Base-by-base conservation (phyloP, 371 early-diverging fungal species). In the Mucor sp. region DNA sequence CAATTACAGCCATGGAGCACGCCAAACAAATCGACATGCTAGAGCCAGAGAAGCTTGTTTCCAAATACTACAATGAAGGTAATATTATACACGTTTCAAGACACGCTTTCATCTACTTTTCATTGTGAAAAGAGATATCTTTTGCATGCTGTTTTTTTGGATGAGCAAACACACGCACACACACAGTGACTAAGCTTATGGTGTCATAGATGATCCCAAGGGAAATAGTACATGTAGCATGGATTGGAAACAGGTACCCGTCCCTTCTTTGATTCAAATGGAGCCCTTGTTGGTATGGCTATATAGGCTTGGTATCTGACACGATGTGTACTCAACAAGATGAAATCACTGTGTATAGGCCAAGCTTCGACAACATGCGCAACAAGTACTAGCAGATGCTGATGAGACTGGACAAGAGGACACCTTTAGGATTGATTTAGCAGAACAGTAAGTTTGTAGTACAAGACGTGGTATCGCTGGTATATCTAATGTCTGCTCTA, bases 31-130 rank as follows among this genome's bases (percentile, higher is more conserved):
- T 71, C 71, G 67, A 58, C n/a, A 72, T 72, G 28, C 74, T 77
- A 33, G 79, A 77, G 50, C 77, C 69, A 68, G 77, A 79, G 58
- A 77, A 63, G 44, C 71, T 76, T 32, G 72, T 75, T 32, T 78
- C 82, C 2, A 74, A 78, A 47, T 82, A 76, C 44, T 73, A 78
- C 44, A 73, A 66, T 65, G 82, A 82, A 79, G 82, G 82, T 79
- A 69, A 3, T 3, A 21, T 11, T 47, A 8, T 47, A 58, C 43
- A 4, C 23, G 17, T 23, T 14, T 19, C 9, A 17, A 21, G 12
- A 60, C 37, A 23, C 47, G 21, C 23, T 37, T 32, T 58, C 35
- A n/a, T 27, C 47, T 25, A 41, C 23, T 53, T 59, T 39, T 60
- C 17, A 23, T 37, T 19, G 44, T 19, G n/a, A 59, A 53, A 66